Conservation (phyloP, 2,329 filamentous ascomycete species). For the Juglanconis sp. region DNA sequence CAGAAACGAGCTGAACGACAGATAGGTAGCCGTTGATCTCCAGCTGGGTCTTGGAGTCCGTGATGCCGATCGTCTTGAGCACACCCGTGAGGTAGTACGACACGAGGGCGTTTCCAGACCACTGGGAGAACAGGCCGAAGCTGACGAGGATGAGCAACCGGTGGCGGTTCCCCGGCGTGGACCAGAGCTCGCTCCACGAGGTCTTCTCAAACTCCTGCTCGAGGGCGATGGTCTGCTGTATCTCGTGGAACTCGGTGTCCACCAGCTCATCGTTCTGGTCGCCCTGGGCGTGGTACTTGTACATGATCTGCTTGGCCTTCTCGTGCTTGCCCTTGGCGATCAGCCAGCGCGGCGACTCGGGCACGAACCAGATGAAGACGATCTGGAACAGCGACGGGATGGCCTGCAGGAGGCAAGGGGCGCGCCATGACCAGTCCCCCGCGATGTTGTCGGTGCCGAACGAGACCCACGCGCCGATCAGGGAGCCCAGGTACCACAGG, state of each 20-base stretch:
- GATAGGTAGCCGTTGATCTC: slow-evolving; percentile 26
- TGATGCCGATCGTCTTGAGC: slow-evolving; percentile 33
- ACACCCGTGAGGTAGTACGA: slow-evolving; percentile 37
- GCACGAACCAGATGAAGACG: slow-evolving; percentile 63
- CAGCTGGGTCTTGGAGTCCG: slow-evolving; percentile 27
- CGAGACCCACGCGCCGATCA: slow-evolving; percentile 24
- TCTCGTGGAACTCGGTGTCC: slow-evolving; percentile 39
- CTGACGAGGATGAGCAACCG: slow-evolving; percentile 51
- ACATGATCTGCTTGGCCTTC: slow-evolving; percentile 13
- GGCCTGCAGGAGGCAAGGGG: slow-evolving; percentile 15
- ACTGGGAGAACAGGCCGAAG: slow-evolving; percentile 55
- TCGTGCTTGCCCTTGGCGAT: slow-evolving; percentile 55
- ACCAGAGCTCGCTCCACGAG: slow-evolving; percentile 43
- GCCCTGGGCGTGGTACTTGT: slow-evolving; percentile 35
- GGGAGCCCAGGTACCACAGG: slow-evolving; percentile 26
- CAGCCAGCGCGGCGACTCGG: slow-evolving; percentile 65
- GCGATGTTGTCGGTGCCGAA: slow-evolving; percentile 22
- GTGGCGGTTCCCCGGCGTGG: slow-evolving; percentile 51
- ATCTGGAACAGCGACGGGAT: slow-evolving; percentile 53
- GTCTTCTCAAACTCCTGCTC: slow-evolving; percentile 44
- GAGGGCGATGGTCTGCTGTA: slow-evolving; percentile 39
- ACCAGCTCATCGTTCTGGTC: slow-evolving; percentile 36
- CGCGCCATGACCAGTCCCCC: slow-evolving; percentile 13
- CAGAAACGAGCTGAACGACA: slow-evolving; percentile 23
- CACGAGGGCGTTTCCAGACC: slow-evolving; percentile 51